Evolutionary conservation across 2,329 filamentous ascomycete genomes (phyloP).

Genomic region (Neurospora sp.): DNA sequence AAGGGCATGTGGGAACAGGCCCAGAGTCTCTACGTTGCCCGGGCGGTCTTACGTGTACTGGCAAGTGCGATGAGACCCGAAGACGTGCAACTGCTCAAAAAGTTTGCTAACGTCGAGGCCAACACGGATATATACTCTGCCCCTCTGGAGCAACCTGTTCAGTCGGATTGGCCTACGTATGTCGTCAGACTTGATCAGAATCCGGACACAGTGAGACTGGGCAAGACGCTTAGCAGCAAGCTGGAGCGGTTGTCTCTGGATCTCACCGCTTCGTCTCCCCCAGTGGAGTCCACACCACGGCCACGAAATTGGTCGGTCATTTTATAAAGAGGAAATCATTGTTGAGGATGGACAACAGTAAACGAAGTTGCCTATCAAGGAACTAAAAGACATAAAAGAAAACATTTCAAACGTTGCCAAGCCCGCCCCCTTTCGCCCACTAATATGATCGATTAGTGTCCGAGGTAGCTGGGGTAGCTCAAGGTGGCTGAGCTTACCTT

Average conservation of each 20-base stretch:
- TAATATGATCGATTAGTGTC: neutral
- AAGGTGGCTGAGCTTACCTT: neutral
- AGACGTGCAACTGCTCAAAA: conserved; percentile 12
- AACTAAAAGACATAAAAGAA: neutral
- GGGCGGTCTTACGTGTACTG: conserved; percentile 12
- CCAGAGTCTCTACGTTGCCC: conserved; percentile 8
- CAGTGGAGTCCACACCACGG: neutral
- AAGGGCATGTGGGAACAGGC: conserved; percentile 17
- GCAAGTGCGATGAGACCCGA: conserved; percentile 11
- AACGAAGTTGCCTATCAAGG: neutral
- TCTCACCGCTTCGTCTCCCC: neutral
- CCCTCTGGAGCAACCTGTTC: conserved; percentile 12
- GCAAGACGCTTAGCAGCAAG: conserved; percentile 8
- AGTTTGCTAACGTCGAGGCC: conserved; percentile 10
- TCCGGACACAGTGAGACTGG: conserved; percentile 6
- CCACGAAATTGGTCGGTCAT: neutral
- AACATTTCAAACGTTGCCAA: neutral
- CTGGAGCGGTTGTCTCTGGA: conserved; percentile 7
- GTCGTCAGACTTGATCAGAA: conserved; percentile 10
- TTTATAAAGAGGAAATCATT: neutral
- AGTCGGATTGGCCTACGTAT: conserved; percentile 15
- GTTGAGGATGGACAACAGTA: neutral
- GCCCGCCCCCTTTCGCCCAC: neutral
- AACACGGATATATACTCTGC: conserved; percentile 9
- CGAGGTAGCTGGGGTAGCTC: neutral